Conservation (phyloP, 257 asterid species). For the Forsythia suspensa region DNA sequence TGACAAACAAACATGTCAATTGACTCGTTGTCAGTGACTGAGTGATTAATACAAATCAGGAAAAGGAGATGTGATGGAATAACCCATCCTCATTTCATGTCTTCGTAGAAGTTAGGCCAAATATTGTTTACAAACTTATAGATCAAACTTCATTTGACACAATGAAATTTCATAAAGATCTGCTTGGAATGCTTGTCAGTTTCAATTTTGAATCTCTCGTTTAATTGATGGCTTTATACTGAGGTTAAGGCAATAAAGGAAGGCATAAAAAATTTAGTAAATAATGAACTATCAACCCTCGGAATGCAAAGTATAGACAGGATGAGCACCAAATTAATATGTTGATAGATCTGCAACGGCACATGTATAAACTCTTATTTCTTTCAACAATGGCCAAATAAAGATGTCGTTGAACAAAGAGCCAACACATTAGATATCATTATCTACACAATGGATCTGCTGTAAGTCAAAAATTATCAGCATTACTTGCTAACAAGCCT, state of each 20-base stretch:
- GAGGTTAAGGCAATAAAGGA: background rate
- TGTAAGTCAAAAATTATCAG: background rate
- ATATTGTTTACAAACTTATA: too few relatives aligned
- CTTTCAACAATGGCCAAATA: background rate
- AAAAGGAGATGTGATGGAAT: background rate
- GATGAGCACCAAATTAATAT: constrained; percentile 1
- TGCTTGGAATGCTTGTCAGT: background rate
- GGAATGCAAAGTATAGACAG: background rate
- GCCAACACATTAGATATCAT: background rate
- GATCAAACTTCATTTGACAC: background rate
- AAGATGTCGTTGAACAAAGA: constrained; percentile 9
- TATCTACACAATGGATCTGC: background rate
- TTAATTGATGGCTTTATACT: background rate
- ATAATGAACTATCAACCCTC: background rate
- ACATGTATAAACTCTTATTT: background rate
- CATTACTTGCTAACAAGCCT: background rate
- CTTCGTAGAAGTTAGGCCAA: background rate
- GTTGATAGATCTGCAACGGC: background rate
- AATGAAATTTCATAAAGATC: background rate
- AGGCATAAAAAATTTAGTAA: too few relatives aligned
- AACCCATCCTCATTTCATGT: background rate
- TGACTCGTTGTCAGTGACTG: background rate
- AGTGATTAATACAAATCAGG: background rate
- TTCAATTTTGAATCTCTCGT: background rate
- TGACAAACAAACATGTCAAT: background rate